phyloP scores from a whole-genome alignment of 176 grass and related monocot species.

The Avena insularis region DNA sequence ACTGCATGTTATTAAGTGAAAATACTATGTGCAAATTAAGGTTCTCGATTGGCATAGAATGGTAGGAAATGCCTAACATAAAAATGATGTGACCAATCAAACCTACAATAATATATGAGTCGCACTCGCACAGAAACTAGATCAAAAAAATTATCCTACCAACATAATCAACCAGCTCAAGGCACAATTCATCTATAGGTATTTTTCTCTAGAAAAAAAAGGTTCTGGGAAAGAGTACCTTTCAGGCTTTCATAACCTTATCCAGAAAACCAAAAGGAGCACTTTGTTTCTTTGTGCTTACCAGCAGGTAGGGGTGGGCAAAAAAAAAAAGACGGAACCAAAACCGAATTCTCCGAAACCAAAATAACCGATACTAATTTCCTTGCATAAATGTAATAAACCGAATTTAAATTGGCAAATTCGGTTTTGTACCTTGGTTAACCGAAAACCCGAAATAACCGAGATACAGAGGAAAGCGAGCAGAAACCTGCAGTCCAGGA shows the following conservation, averaged over 20 bases:
- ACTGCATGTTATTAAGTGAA: background rate
- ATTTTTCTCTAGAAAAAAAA: background rate
- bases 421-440: too few relatives aligned
- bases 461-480: too few relatives aligned
- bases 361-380: too few relatives aligned
- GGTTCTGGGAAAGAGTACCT: background rate
- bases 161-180: slow-evolving; percentile 20
- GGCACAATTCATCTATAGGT: slow-evolving; percentile 17
- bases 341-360: too few relatives aligned
- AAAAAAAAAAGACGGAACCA: too few relatives aligned
- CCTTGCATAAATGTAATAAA: too few relatives aligned
- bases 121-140: background rate
- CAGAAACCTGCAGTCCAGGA: too few relatives aligned
- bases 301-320: background rate
- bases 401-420: too few relatives aligned
- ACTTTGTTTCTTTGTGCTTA: background rate
- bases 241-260: slow-evolving; percentile 15
- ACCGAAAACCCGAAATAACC: too few relatives aligned
- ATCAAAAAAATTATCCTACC: background rate
- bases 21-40: slow-evolving; percentile 6
- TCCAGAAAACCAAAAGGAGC: slow-evolving; percentile 7
- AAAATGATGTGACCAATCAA: background rate
- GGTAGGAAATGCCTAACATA: background rate
- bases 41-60: background rate
- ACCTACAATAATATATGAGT: background rate